Evolutionary conservation across 2,329 filamentous ascomycete genomes (phyloP), one percentile per base, ranked within the genome.

Genomic region (Exophiala oligosperma): DNA sequence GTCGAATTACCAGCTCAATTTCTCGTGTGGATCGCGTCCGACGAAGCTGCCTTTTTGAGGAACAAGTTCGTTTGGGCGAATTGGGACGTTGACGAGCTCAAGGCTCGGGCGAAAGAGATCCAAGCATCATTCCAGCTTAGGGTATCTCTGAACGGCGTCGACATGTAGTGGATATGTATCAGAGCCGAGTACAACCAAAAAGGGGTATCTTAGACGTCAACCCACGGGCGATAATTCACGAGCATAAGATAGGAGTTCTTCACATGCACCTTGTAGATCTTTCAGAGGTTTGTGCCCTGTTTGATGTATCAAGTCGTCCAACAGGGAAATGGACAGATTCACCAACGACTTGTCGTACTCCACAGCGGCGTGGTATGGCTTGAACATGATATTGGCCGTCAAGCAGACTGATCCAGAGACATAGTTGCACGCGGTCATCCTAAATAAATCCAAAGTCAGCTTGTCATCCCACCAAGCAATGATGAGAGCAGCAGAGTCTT

Each of bases 61-160:
- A 71, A 74, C 2, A 77, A 75, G 48, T 76, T 76, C 26, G 64
- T 81, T 0, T 81, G 77, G 74, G 72, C 74, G 9, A 77, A 78
- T 21, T 82, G 78, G 79, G 81, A 82, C 65, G 73, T 81, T 0
- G 72, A 78, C 35, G 79, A 81, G 61, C 71, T 83, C 24, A 76
- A 77, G 64, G 67, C 70, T 1, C 66, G 68, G 29, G 71, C 70
- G 3, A 66, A 70, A 28, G 71, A 76, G 59, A 67, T 80, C 47
- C 50, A 52, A 49, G 47, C 41, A 24, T 59, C 56, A 17, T 54
- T 38, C 38, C 44, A 54, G 12, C 47, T 59, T 47, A 59, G 52
- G 17, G 57, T 59, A 46, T 47, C 24, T 12, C 32, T 59, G 52
- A 55, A 52, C 29, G 56, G 56, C 43, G 50, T 58, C 37, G 37